Evolutionary conservation across 805 yeast genomes (phyloP), one percentile per base, ranked within the genome.

Genomic region (Starmerella gropengiesseri): DNA sequence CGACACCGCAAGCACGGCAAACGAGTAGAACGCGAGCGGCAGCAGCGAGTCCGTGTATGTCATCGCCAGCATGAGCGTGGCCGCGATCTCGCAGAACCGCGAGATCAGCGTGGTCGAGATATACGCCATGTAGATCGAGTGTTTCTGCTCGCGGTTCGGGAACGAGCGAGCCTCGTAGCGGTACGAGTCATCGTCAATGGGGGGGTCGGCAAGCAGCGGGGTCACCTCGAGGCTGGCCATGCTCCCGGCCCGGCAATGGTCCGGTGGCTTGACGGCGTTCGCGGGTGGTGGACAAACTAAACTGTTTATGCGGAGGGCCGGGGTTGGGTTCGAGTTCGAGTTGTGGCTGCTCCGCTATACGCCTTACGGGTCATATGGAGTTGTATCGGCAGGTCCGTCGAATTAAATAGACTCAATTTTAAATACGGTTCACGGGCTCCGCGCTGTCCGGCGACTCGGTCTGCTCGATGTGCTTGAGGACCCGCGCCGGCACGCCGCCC

Each of bases 401-500:
- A n/a, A n/a, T n/a, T n/a, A n/a, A n/a, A n/a, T n/a, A n/a, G n/a
- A n/a, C n/a, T 22, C 14, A 26, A 26, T 12, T 14, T 19, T 29
- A 29, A 3, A 14, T 14, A 8, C 36, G 21, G 12, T 34, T 20
- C 20, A 14, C 37, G 8, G 29, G 37, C 19, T 34, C 14, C 8
- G 28, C 20, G 20, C 9, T n/a, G 18, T 14, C 28, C 6, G 39
- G 17, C 13, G 7, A 6, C 11, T 17, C 25, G 18, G 14, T 14
- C 29, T 31, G 41, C 19, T 31, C 40, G 11, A 49, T 47, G 9
- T 37, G 4, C 17, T 44, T 43, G 8, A 50, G 25, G 6, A 74
- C 70, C 46, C 60, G 65, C 6, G 75, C 79, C 0, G 85, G 87
- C 17, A 67, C 66, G 0, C 87, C 87, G n/a, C 65, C 79, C 12